Evolutionary conservation across 495 filamentous ascomycete species (phyloP), one percentile per base, ranked within the genome.

Genomic region (Aspergillus wentii): DNA sequence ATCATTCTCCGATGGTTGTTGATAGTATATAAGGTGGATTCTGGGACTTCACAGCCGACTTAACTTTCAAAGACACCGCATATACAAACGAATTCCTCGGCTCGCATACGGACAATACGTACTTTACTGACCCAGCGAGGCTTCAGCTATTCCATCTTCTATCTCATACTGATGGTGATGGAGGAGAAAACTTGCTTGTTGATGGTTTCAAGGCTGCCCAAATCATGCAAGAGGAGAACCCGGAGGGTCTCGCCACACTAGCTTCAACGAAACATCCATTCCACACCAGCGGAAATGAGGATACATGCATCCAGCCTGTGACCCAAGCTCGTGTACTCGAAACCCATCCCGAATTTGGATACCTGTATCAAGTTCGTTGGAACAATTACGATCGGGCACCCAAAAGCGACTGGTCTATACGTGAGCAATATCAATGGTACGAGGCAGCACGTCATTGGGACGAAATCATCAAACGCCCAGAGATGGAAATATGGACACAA

Each of bases 11-110:
- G n/a, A n/a, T n/a, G n/a, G 11, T 21, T 41, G n/a, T 31, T 53
- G 13, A 51, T 30, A 16, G 19, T 2, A n/a, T 31, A 29, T 13
- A 21, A 82, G 79, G 83, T 44, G 88, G 85, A 17, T 95, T 96
- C 65, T 97, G 89, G 73, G 88, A 94, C 59, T 95, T 97, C 59
- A 90, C 83, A 1, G 79, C 90, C 20, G 86, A 95, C 56, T 74
- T 95, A 13, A 78, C 85, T 16, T 83, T 76, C 52, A 90, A 88
- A 55, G 91, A 97, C 53, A 94, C 83, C 4, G 91, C 91, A n/a
- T 97, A 95, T 59, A 95, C 90, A 10, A 82, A 75, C 40, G 66
- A 90, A 35, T 74, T 76, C 5, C 70, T 97, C 1, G 72, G 71
- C 17, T 79, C 80, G 6, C 91, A 97, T 54, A 96, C 91, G 3